Conservation (phyloP, 2,329 filamentous ascomycete species). For the Akanthomyces dipterigenus region DNA sequence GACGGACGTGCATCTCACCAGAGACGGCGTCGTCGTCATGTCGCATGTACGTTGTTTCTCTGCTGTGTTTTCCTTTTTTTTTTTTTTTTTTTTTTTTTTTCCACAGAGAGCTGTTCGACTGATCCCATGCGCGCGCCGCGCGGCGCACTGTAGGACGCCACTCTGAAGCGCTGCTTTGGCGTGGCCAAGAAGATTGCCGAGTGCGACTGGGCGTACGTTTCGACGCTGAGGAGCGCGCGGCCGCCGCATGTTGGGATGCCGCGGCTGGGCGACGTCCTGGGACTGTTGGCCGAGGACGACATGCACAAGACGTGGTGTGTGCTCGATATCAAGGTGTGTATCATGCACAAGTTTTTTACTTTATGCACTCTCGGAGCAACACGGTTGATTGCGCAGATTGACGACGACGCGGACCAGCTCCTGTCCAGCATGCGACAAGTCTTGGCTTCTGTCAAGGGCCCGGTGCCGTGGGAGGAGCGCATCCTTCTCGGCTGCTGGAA, state of each 20-base stretch:
- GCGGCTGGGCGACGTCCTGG: slow-evolving; percentile 64
- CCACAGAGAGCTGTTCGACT: background rate
- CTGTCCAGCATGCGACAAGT: slow-evolving; percentile 61
- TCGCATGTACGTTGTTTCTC: slow-evolving; percentile 58
- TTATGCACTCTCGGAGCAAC: background rate
- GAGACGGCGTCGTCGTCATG: slow-evolving; percentile 77
- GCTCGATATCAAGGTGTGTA: slow-evolving; percentile 82
- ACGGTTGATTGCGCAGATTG: background rate
- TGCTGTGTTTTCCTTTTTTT: background rate
- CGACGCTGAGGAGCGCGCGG: slow-evolving; percentile 58
- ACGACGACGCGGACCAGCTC: slow-evolving; percentile 61
- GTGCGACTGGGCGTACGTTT: slow-evolving; percentile 68
- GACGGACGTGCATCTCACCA: slow-evolving; percentile 78
- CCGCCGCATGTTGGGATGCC: slow-evolving; percentile 68
- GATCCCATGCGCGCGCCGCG: no score
- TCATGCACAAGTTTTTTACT: no score
- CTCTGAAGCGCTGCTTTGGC: slow-evolving; percentile 76
- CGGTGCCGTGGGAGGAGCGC: slow-evolving; percentile 61
- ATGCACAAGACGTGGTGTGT: slow-evolving; percentile 69
- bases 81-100: no score
- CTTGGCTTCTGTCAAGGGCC: slow-evolving; percentile 44
- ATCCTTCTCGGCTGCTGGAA: slow-evolving; percentile 81
- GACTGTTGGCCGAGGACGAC: slow-evolving; percentile 59
- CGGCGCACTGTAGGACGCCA: slow-evolving; percentile 62
- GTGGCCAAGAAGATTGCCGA: slow-evolving; percentile 65